phyloP scores from a whole-genome alignment of 2,329 filamentous ascomycete genomes.

The Zymoseptoria ardabiliae region DNA sequence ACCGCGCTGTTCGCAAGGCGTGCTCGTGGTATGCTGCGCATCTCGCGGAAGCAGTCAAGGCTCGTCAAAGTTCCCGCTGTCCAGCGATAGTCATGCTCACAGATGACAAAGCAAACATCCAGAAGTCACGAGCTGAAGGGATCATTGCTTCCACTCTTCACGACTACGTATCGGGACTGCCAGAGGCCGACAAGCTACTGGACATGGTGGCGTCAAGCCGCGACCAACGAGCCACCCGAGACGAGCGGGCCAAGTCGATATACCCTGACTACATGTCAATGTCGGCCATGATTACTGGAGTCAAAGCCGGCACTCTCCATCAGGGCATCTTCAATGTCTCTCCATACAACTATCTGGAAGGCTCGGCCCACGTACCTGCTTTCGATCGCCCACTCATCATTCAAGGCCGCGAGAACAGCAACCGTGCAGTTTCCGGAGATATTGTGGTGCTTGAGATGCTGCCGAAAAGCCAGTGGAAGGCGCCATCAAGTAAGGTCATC shows the following conservation, averaged over 20 bases:
- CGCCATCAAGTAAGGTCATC: conserved; percentile 88
- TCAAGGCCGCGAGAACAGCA: conserved; percentile 90
- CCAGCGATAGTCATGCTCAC: conserved; percentile 88
- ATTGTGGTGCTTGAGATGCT: conserved; percentile 88
- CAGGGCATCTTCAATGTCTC: conserved; percentile 95
- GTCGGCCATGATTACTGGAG: conserved; percentile 88
- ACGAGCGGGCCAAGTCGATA: conserved; percentile 62
- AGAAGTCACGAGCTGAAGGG: conserved; percentile 69
- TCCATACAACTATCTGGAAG: conserved; percentile 95
- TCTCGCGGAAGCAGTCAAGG: conserved; percentile 56
- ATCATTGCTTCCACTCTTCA: conserved; percentile 58
- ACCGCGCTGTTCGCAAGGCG: conserved; percentile 78
- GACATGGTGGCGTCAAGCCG: conserved; percentile 87
- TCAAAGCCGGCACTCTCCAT: conserved; percentile 81
- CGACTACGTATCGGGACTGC: conserved; percentile 76
- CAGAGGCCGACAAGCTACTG: conserved; percentile 75
- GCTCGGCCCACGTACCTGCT: conserved; percentile 78
- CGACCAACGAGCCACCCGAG: conserved; percentile 57
- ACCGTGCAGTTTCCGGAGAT: conserved; percentile 85
- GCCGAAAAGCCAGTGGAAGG: conserved; percentile 93
- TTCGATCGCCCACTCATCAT: conserved; percentile 86
- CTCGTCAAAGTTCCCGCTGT: conserved; percentile 45
- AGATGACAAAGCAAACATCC: conserved; percentile 81
- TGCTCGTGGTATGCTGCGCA: conserved; percentile 88
- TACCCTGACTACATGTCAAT: conserved; percentile 86